phyloP scores from a whole-genome alignment of 768 basidiomycete species.

The Harrya chromipes region DNA sequence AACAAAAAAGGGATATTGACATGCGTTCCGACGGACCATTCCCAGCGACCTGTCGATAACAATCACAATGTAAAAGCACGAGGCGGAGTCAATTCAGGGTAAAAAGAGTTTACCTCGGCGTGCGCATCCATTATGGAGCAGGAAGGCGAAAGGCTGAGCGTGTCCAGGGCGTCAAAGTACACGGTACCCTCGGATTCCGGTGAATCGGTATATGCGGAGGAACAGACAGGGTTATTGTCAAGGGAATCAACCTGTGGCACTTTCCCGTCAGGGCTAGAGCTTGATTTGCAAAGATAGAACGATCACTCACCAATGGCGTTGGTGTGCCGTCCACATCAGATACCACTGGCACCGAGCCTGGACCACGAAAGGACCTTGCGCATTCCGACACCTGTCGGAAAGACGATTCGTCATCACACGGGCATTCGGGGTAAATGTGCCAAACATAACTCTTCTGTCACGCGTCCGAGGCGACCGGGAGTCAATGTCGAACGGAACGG shows the following conservation, averaged over 20 bases:
- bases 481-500: slow-evolving; percentile 13
- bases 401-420: background rate
- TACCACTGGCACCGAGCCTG: background rate
- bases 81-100: background rate
- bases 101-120: slow-evolving; percentile 7
- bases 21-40: slow-evolving; percentile 7
- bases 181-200: slow-evolving; percentile 16
- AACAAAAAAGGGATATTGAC: slow-evolving; percentile 14
- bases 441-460: slow-evolving; percentile 21
- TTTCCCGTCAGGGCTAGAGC: slow-evolving; percentile 9
- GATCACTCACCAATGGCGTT: slow-evolving; percentile 1
- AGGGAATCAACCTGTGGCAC: slow-evolving; percentile 6
- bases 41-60: slow-evolving; percentile 8
- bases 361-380: background rate
- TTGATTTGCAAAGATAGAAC: background rate
- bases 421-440: background rate
- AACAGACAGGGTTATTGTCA: background rate
- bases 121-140: slow-evolving; percentile 4
- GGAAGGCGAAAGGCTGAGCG: slow-evolving; percentile 4
- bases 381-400: slow-evolving; percentile 7
- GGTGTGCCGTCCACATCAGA: background rate
- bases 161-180: slow-evolving; percentile 26
- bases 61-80: background rate
- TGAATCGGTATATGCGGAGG: background rate
- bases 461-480: slow-evolving; percentile 11